Evolutionary conservation across 2,329 filamentous ascomycete genomes (phyloP).

Genomic region (Trichoderma afroharzianum): DNA sequence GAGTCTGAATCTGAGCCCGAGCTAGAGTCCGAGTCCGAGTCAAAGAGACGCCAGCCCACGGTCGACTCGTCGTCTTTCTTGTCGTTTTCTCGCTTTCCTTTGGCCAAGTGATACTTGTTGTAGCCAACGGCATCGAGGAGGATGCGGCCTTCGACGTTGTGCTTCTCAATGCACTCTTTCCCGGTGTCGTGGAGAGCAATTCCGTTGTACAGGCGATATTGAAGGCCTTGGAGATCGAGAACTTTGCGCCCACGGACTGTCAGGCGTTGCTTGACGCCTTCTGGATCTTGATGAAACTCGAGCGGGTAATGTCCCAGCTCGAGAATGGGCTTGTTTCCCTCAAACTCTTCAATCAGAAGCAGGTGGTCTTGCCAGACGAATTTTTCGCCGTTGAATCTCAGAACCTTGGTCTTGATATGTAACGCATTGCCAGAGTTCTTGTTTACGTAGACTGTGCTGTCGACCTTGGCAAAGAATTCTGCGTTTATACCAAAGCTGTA

Average conservation of each 20-base stretch:
- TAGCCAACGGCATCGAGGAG: conserved; percentile 41
- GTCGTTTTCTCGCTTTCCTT: conserved; percentile 33
- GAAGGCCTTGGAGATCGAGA: conserved; percentile 40
- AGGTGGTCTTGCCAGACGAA: conserved; percentile 39
- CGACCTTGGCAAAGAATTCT: conserved; percentile 40
- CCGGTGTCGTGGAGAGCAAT: conserved; percentile 31
- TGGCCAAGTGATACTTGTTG: conserved; percentile 38
- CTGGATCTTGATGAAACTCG: conserved; percentile 30
- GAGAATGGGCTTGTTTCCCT: conserved; percentile 40
- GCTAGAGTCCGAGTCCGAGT: background rate
- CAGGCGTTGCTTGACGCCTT: conserved; percentile 29
- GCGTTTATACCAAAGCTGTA: conserved; percentile 39
- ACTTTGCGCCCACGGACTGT: conserved; percentile 36
- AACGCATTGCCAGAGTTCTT: conserved; percentile 21
- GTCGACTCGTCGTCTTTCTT: conserved; percentile 26
- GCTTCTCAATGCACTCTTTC: conserved; percentile 23
- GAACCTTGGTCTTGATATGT: conserved; percentile 31
- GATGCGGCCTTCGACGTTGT: conserved; percentile 40
- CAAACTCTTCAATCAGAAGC: conserved; percentile 32
- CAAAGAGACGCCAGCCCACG: background rate
- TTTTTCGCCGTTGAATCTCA: conserved; percentile 38
- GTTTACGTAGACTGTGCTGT: conserved; percentile 30
- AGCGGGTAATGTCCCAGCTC: conserved; percentile 39
- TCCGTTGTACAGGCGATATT: conserved; percentile 41
- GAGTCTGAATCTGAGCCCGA: background rate